A percentile compares a stretch with the other conserved stretches of the same genome.
Conservation (phyloP, 2,329 filamentous ascomycete genomes). For the Lasiodiplodia sp. region DNA sequence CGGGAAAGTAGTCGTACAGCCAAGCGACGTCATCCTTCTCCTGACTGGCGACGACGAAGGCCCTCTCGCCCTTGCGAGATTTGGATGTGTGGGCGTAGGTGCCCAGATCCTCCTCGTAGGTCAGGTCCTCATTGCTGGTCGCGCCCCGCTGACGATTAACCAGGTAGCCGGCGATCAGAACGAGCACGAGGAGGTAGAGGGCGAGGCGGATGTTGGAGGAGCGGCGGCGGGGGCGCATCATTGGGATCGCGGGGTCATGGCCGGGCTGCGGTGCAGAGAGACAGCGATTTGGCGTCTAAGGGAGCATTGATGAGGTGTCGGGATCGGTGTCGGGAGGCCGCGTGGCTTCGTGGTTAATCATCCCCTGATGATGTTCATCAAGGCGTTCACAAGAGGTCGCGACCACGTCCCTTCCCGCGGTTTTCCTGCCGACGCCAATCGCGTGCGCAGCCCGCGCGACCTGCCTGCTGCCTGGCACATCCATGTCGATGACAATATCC, state of each 20-base stretch:
- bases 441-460: conserved; percentile 1
- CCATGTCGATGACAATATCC: conserved; percentile 9
- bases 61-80: conserved; percentile 31
- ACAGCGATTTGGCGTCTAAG: conserved; percentile 11
- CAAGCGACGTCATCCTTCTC: conserved; percentile 50
- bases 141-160: conserved; percentile 21
- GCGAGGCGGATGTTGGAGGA: conserved; percentile 29
- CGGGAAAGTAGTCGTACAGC: conserved; percentile 47
- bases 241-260: conserved; percentile 16
- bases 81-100: conserved; percentile 7
- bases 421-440: conserved; percentile 8
- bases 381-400: conserved; percentile 20
- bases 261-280: background rate
- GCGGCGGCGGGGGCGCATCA: conserved; percentile 21
- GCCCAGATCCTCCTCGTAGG: conserved; percentile 26
- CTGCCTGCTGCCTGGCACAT: background rate
- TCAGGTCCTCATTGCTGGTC: conserved; percentile 22
- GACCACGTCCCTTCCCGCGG: conserved; percentile 27
- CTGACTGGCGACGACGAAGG: conserved; percentile 49
- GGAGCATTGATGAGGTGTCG: conserved; percentile 17
- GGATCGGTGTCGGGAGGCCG: conserved; percentile 13
- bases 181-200: conserved; percentile 26
- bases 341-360: conserved; percentile 17
- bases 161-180: conserved; percentile 30
- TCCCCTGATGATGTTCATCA: conserved; percentile 27